Evolutionary conservation across 495 filamentous ascomycete genomes (phyloP), one percentile per base, ranked within the genome.

Genomic region (Aspergillus diversus): DNA sequence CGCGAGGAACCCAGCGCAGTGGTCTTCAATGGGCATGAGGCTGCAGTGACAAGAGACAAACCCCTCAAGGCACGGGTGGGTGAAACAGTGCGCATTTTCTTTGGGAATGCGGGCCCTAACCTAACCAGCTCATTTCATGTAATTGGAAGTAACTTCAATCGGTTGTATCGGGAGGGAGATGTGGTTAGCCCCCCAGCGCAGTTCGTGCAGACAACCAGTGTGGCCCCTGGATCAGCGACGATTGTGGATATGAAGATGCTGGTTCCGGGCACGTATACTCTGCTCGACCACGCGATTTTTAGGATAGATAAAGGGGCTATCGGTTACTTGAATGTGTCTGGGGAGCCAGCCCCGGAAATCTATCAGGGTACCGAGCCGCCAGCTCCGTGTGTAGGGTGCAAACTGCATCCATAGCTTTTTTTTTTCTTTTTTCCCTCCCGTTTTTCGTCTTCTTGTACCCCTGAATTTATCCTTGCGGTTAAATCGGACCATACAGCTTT

Each of bases 51-150:
- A 1, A 46, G 37, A 37, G 63, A 62, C 15, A 63, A 55, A 17
- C 66, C 66, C 0, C 60, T 69, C 4, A 66, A 65, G 31, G 66
- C 66, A n/a, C 47, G 32, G 0, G 33, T 63, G 21, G 60, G 46
- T 8, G 63, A 69, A 27, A 60, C 50, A 8, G 63, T 69, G 3
- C 66, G 66, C 1, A 63, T 69, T 7, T 66, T 63, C 16, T 69
- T 69, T 33, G 63, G 66, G 4, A 69, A 69, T 37, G 60, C 56
- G 13, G 63, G 66, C 0, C 66, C 63, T 32, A 69, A 66, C 15
- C 63, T 69, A n/a, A 69, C 66, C 15, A 65, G 63, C 43, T 63
- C 66, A 4, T 69, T 69, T 48, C 66, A 69, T 49, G 63, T 69
- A n/a, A 69, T 69, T 52, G 66, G 66, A 11, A 66, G 63, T 43